Evolutionary conservation across 1,284 basidiomycete genomes (phyloP), one percentile per base, ranked within the genome.

Genomic region (Singerocomus inundabilis): DNA sequence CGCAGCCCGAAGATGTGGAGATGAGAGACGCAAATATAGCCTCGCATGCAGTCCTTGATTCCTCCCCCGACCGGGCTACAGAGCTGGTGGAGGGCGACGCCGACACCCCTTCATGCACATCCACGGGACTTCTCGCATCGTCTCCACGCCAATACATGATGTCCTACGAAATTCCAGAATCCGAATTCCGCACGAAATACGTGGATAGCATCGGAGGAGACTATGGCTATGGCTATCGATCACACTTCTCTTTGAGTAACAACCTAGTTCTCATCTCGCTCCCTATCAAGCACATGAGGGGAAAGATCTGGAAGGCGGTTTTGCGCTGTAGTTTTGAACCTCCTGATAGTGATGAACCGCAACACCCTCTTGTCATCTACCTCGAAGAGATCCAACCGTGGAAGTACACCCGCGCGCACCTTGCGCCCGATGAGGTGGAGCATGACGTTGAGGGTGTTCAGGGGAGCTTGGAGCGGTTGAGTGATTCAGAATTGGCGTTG

Each of bases 311-410:
- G 44, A 64, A 61, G 32, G 64, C 54, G 8, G 36, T 64, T 24
- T 12, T 62, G 5, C 50, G 60, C 1, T 62, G 60, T 13, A 62
- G 63, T 28, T 54, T 64, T 5, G 52, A 63, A 3, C 54, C 48
- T 37, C 60, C 61, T 0, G 34, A 26, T 1, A 40, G 18, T 6
- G 46, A 49, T 10, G 34, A 48, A n/a, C n/a, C 33, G 6, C 62
- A 61, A 13, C 51, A 54, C 11, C 60, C 60, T 12, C 57, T 62
- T 2, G 33, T 53, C 4, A 60, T 66, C 46, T 62, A 66, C 43
- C 62, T 62, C 7, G 36, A 60, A 38, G 44, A 44, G 16, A 48
- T 46, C 13, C 18, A 47, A 6, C 41, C 46, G 2, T 36, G 11
- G 47, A 61, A 54, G 28, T 64, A 47, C n/a, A 0, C 44, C n/a